Evolutionary conservation across 805 yeast species (phyloP), one percentile per base, ranked within the genome.

Genomic region (Candida ponderosae): DNA sequence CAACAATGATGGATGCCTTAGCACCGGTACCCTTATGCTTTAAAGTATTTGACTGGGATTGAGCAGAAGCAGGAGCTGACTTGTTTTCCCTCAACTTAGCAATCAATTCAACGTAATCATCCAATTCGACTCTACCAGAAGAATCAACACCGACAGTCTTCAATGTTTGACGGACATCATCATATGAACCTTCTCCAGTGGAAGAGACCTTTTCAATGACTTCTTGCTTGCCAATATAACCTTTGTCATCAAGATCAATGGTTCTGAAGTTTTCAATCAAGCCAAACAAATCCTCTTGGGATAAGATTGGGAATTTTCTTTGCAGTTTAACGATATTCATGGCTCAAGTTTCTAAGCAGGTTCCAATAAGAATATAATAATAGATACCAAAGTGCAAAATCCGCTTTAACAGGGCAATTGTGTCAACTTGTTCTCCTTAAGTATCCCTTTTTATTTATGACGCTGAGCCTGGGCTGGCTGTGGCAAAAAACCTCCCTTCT

Each of bases 71-170:
- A 37, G 67, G 56, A 23, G 63, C 48, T 7, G 58, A 50, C 39
- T 61, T 62, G 31, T 50, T 42, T 43, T 76, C 90, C 54, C 81
- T 81, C 45, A 89, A 70, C 56, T 86, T 87, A 24, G 95, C 84
- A 39, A 83, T 73, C 50, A 93, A 66, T 48, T 81, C 82, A 26
- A 90, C 97, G 54, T 77, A 93, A 57, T 93, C 98, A 41, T 93
- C 98, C 55, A 93, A 66, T 59, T 93, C 98, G 37, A 93, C 97
- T 56, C 85, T 90, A 19, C 98, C 98, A 5, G 95, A 82, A 14
- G 97, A 95, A 63, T 93, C 98, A 26, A 93, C 95, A 47, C 81
- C 80, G 34, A 88, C 97, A 37, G 74, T 75, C 57, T 93, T 93
- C 56, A 93, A 72, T 2, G 97, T 85, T 59, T 88, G 95, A 66